These are phyloP conservation scores for Neopestalotiopsis rosae DNA, from an alignment of 2,329 filamentous ascomycete species.

Conservation along the genomic window DNA sequence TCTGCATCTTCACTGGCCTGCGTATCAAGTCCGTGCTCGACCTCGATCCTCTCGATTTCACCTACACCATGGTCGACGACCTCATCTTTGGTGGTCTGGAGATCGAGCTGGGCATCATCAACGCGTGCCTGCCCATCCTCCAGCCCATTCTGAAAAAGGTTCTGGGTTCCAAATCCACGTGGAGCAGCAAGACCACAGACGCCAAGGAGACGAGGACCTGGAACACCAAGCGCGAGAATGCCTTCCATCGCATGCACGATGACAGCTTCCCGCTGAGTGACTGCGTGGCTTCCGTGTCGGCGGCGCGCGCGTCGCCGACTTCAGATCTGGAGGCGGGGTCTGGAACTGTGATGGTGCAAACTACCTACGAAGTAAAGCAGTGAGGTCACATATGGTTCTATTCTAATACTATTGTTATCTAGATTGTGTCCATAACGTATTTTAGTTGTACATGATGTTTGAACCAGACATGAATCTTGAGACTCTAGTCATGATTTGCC, in stretches of 20 bases:
- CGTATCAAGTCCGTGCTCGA: slow-evolving; percentile 35
- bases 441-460: too few relatives aligned
- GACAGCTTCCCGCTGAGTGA: not conserved
- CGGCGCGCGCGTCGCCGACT: not conserved
- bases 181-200: not conserved
- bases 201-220: not conserved
- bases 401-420: not conserved
- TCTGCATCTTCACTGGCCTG: slow-evolving; percentile 45
- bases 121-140: slow-evolving; percentile 48
- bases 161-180: not conserved
- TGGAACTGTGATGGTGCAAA: not conserved
- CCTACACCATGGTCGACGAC: slow-evolving; percentile 34
- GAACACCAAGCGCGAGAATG: not conserved
- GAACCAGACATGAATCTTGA: too few relatives aligned
- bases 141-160: slow-evolving; percentile 41
- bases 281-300: not conserved
- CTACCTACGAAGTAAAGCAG: not conserved
- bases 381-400: not conserved
- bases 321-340: not conserved
- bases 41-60: slow-evolving; percentile 26
- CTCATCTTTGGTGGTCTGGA: slow-evolving; percentile 44
- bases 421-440: too few relatives aligned
- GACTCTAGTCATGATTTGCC: too few relatives aligned
- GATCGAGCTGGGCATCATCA: slow-evolving; percentile 45
- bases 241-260: not conserved